phyloP scores from a whole-genome alignment of 208 protist species.

The Leishmania mexicana region DNA sequence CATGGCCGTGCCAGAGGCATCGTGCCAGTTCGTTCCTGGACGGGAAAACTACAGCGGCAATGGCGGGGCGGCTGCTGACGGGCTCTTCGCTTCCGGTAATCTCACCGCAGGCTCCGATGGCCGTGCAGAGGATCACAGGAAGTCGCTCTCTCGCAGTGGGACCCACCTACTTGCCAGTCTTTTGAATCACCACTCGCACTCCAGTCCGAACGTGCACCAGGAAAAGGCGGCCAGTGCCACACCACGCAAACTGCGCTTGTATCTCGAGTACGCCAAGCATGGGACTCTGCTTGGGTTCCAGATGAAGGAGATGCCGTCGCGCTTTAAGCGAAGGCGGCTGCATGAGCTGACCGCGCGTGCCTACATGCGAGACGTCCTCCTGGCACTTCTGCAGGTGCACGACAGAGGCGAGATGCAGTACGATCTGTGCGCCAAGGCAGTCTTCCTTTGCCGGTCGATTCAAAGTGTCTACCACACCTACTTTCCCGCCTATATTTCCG shows the following conservation, averaged over 20 bases:
- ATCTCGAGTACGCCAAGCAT: conserved; percentile 69
- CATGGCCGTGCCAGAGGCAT: conserved; percentile 20
- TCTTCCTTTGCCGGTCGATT: conserved; percentile 61
- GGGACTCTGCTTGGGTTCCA: conserved; percentile 62
- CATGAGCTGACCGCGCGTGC: conserved; percentile 76
- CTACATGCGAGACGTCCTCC: conserved; percentile 82
- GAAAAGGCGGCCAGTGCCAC: background rate
- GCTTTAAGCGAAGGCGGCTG: conserved; percentile 56
- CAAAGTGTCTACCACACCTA: conserved; percentile 52
- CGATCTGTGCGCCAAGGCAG: conserved; percentile 69
- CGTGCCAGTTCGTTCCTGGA: conserved; percentile 23
- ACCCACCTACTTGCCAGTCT: background rate
- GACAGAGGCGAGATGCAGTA: conserved; percentile 66
- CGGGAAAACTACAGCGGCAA: background rate
- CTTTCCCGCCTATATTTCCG: conserved; percentile 84
- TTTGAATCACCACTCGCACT: background rate
- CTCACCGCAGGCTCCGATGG: background rate
- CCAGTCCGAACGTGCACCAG: background rate
- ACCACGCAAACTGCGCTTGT: conserved; percentile 51
- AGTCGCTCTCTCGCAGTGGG: background rate
- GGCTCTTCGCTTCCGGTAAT: background rate
- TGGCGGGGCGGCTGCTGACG: background rate
- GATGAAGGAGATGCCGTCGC: conserved; percentile 46
- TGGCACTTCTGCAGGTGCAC: conserved; percentile 81
- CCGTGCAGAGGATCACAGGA: conserved; percentile 5